These are phyloP conservation scores for Zymoseptoria brevis DNA, from an alignment of 2,329 filamentous ascomycete genomes.

Conservation along the genomic window DNA sequence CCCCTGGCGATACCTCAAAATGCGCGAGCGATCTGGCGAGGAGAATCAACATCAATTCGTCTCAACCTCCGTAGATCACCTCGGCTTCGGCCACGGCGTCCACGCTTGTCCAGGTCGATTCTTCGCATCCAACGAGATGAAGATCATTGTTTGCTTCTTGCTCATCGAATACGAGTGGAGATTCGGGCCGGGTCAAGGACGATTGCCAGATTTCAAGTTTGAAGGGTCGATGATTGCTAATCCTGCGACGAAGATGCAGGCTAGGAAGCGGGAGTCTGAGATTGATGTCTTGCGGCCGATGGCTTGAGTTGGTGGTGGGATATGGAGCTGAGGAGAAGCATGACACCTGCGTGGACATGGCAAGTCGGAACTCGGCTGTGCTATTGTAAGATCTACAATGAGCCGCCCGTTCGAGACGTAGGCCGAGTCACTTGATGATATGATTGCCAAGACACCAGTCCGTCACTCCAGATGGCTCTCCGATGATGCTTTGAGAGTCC, in stretches of 20 bases:
- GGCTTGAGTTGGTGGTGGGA: neutral
- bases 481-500: neutral
- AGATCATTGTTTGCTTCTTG: constrained; percentile 28
- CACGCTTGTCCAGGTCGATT: constrained; percentile 25
- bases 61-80: constrained; percentile 13
- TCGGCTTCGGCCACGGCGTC: constrained; percentile 26
- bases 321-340: neutral
- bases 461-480: neutral
- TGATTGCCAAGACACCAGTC: too few relatives aligned
- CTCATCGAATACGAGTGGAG: constrained; percentile 27
- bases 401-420: too few relatives aligned
- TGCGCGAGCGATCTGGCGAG: constrained; percentile 16
- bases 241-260: neutral
- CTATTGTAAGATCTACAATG: too few relatives aligned
- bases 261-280: neutral
- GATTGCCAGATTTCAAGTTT: neutral
- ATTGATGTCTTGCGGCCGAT: constrained; percentile 1
- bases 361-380: too few relatives aligned
- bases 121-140: constrained; percentile 30
- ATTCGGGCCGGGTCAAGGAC: neutral
- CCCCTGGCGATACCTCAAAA: constrained; percentile 16
- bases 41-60: constrained; percentile 19
- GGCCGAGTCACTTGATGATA: too few relatives aligned
- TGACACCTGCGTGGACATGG: neutral
- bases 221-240: neutral